Evolutionary conservation across 345 rosid genomes (phyloP), one percentile per base, ranked within the genome.

Genomic region (Gossypium stocksii): DNA sequence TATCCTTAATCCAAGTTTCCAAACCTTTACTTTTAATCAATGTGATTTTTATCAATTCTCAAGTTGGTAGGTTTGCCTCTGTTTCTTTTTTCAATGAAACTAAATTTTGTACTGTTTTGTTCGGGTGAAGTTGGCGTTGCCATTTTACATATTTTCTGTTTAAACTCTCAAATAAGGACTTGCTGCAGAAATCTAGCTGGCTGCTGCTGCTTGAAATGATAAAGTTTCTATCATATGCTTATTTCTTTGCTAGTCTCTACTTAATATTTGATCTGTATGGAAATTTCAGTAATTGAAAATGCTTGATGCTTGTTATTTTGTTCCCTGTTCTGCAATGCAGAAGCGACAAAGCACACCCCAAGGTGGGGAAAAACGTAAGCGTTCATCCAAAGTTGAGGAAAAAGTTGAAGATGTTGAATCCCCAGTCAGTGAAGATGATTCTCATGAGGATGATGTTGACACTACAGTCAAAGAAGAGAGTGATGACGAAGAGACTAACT

Each of bases 341-440:
- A 95, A 82, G 83, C 87, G 41, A 79, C 89, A 86, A 77, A 85
- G 75, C 75, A 82, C 83, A 15, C 53, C 82, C 8, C 82, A 77
- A 70, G 27, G 74, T 72, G 91, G 80, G 41, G 82, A 87, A 73
- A 91, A 94, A 80, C 83, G 54, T 60, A 90, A 87, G 77, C 73
- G 27, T 62, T 76, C 85, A 10, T 83, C 89, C 64, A 81, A 81
- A 68, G 81, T 58, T 70, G 89, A 78, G 48, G 92, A 87, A 65
- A 85, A 79, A 44, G 87, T 85, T 3, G 52, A 48, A 10, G 52
- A 48, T 48, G 52, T 48, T 48, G 52, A 48, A 11, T 48, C 86
- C 34, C 86, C 85, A 57, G 90, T 74, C 17, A 66, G 74, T 22
- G 81, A 81, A 58, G 87, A 83, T 72, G 86, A 86, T 76, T 74